Conservation (phyloP, 495 filamentous ascomycete species). For the Neurospora sp. region DNA sequence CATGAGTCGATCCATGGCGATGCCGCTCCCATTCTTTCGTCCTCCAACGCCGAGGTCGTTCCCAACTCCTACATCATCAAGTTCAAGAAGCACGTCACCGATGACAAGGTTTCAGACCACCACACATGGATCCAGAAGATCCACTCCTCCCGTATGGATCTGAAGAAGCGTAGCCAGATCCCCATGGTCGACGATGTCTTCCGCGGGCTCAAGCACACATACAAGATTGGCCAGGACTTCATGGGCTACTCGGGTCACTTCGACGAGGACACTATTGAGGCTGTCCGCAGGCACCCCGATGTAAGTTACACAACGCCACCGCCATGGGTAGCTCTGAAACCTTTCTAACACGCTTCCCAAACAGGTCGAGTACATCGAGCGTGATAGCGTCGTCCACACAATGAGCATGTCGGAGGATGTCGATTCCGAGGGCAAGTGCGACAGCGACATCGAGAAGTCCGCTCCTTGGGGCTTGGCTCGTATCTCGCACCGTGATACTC, state of each 20-base stretch:
- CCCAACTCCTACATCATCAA: slow-evolving; percentile 94
- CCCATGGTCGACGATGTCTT: slow-evolving; percentile 62
- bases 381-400: slow-evolving; percentile 81
- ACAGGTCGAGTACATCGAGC: slow-evolving; percentile 94
- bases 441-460: slow-evolving; percentile 63
- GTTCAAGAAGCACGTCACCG: slow-evolving; percentile 89
- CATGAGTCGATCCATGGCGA: slow-evolving; percentile 75
- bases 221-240: slow-evolving; percentile 75
- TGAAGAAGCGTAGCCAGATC: slow-evolving; percentile 80
- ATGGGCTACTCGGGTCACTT: slow-evolving; percentile 95
- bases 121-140: slow-evolving; percentile 89
- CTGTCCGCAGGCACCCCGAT: slow-evolving; percentile 92
- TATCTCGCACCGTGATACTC: slow-evolving; percentile 84
- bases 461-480: slow-evolving; percentile 96
- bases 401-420: slow-evolving; percentile 35
- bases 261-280: slow-evolving; percentile 82
- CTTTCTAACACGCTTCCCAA: slow-evolving; percentile 6
- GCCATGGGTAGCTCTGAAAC: background rate
- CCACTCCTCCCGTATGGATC: slow-evolving; percentile 61
- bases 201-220: slow-evolving; percentile 86
- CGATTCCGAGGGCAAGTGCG: slow-evolving; percentile 17
- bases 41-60: slow-evolving; percentile 59
- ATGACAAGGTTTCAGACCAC: slow-evolving; percentile 57
- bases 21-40: slow-evolving; percentile 80
- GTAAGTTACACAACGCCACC: slow-evolving; percentile 49